Conservation (phyloP, 83 land plant species). For the Diphasiastrum complanatum region DNA sequence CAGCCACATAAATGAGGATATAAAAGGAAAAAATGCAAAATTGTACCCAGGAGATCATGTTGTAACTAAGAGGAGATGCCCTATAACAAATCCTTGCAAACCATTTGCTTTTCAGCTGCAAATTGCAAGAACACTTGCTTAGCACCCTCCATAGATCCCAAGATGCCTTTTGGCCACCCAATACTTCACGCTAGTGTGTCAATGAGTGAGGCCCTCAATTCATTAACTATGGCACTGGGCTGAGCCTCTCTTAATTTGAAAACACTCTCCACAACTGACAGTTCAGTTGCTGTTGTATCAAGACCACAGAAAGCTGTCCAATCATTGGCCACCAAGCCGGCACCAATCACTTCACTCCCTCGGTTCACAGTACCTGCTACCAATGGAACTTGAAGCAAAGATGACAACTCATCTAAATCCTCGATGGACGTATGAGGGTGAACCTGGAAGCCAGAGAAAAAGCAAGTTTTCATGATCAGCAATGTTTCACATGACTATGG, state of each 20-base stretch:
- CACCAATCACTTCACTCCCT: conserved; percentile 88
- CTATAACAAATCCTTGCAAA: too few relatives aligned
- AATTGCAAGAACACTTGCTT: too few relatives aligned
- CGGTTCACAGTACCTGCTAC: conserved; percentile 95
- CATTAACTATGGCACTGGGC: conserved; percentile 77
- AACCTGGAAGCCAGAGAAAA: conserved; percentile 37
- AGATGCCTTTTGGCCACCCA: too few relatives aligned
- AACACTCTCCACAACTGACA: conserved; percentile 85
- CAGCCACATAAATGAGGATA: too few relatives aligned
- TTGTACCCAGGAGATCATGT: too few relatives aligned
- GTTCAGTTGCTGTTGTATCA: conserved; percentile 96
- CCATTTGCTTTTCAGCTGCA: too few relatives aligned
- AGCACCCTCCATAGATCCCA: too few relatives aligned
- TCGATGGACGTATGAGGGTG: conserved; percentile 96
- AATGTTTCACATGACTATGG: too few relatives aligned
- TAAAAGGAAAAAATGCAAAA: too few relatives aligned
- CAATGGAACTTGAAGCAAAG: conserved; percentile 86
- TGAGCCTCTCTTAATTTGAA: conserved; percentile 91
- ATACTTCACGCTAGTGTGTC: conserved; percentile 56
- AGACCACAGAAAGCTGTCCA: conserved; percentile 96
- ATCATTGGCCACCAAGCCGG: conserved; percentile 86
- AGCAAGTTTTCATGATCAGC: background rate
- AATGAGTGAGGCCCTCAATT: conserved; percentile 89
- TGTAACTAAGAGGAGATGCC: too few relatives aligned
- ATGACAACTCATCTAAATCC: conserved; percentile 89